These are phyloP conservation scores for Cornus florida DNA, from an alignment of 148 eudicot genomes.

Conservation along the genomic window DNA sequence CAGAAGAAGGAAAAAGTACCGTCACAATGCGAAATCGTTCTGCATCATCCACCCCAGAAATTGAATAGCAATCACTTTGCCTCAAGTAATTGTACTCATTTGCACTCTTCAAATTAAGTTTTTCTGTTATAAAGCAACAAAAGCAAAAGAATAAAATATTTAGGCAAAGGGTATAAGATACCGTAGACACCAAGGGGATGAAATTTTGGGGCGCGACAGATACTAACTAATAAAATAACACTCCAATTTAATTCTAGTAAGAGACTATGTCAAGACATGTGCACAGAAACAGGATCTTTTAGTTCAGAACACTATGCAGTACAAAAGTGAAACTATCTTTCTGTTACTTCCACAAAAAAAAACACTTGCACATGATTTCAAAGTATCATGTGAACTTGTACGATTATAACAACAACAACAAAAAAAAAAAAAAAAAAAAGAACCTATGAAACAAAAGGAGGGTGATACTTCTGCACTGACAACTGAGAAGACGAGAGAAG, in stretches of 20 bases:
- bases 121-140: constrained; percentile 44
- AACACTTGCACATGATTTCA: neutral
- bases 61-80: constrained; percentile 78
- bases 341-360: neutral
- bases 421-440: too few species aligned
- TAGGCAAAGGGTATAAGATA: neutral
- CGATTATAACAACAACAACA: too few species aligned
- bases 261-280: neutral
- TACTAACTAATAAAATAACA: neutral
- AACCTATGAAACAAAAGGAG: too few species aligned
- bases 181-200: too few species aligned
- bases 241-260: neutral
- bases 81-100: constrained; percentile 72
- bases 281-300: neutral
- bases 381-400: neutral
- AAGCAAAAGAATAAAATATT: neutral
- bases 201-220: neutral
- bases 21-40: constrained; percentile 69
- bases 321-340: too few species aligned
- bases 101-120: constrained; percentile 68
- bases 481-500: too few species aligned
- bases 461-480: too few species aligned
- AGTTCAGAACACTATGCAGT: neutral
- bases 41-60: constrained; percentile 89
- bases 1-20: constrained; percentile 42